phyloP scores from a whole-genome alignment of 2,329 filamentous ascomycete genomes.

The Lasiodiplodia sp. region DNA sequence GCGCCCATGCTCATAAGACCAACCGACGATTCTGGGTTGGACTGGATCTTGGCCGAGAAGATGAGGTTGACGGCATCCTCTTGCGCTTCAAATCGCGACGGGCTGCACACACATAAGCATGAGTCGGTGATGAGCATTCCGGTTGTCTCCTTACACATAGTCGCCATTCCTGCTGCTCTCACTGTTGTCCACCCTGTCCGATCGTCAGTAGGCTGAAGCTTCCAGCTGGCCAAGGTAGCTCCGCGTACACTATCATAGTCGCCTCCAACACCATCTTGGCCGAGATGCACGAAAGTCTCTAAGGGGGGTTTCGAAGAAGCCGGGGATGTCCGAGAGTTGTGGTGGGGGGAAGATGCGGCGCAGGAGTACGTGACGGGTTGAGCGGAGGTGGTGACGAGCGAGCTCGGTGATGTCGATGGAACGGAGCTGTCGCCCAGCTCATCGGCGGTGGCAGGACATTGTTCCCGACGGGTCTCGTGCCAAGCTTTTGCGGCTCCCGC shows the following conservation, averaged over 20 bases:
- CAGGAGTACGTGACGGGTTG: slow-evolving; percentile 1
- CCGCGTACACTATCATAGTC: slow-evolving; percentile 85
- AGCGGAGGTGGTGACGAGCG: slow-evolving; percentile 2
- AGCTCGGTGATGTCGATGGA: slow-evolving; percentile 28
- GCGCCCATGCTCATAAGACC: slow-evolving; percentile 99
- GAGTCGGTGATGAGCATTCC: slow-evolving; percentile 32
- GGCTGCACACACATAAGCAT: slow-evolving; percentile 57
- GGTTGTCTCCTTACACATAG: slow-evolving; percentile 63
- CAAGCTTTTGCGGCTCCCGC: slow-evolving; percentile 26
- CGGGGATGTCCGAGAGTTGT: not conserved
- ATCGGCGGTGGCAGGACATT: slow-evolving; percentile 21
- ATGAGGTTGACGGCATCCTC: slow-evolving; percentile 93
- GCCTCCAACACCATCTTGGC: slow-evolving; percentile 96
- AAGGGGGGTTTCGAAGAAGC: not conserved
- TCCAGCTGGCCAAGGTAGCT: slow-evolving; percentile 25
- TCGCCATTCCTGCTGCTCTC: slow-evolving; percentile 98
- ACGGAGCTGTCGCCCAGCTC: slow-evolving; percentile 18
- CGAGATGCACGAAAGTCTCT: slow-evolving; percentile 37
- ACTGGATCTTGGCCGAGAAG: slow-evolving; percentile 93
- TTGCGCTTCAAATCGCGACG: slow-evolving; percentile 95
- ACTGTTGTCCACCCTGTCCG: slow-evolving; percentile 87
- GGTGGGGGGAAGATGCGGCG: not conserved
- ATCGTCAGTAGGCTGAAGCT: slow-evolving; percentile 36
- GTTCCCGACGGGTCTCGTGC: slow-evolving; percentile 8
- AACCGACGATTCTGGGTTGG: slow-evolving; percentile 95